These are phyloP conservation scores for Fagus crenata DNA, from an alignment of 306 rosid genomes.

Conservation along the genomic window DNA sequence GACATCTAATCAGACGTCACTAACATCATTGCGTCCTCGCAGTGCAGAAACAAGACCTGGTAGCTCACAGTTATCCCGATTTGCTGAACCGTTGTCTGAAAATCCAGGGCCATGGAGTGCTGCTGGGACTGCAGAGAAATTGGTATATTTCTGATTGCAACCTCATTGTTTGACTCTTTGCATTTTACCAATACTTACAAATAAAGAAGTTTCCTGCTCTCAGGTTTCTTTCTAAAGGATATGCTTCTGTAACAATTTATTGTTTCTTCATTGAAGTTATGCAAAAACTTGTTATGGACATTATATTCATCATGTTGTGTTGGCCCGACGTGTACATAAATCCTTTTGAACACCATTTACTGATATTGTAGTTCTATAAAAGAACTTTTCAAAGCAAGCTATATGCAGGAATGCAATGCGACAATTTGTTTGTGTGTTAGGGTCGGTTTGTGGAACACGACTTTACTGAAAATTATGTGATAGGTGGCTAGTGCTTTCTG, in stretches of 20 bases:
- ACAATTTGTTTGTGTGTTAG: not conserved
- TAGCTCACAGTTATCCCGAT: slow-evolving; percentile 91
- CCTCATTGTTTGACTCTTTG: slow-evolving; percentile 20
- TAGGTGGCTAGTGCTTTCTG: not conserved
- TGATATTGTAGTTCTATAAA: not conserved
- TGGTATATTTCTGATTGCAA: slow-evolving; percentile 50
- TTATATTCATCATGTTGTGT: not conserved
- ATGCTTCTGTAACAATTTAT: slow-evolving; percentile 1
- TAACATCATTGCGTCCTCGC: slow-evolving; percentile 75
- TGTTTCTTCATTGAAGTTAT: not conserved
- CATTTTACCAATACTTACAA: not conserved
- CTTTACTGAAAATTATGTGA: not conserved
- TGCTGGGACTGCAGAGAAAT: slow-evolving; percentile 72
- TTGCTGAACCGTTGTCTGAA: slow-evolving; percentile 77
- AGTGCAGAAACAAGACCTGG: slow-evolving; percentile 98
- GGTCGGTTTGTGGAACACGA: not conserved
- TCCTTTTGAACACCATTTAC: not conserved
- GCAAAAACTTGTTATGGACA: not conserved
- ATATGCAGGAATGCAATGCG: not conserved
- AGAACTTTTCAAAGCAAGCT: not conserved
- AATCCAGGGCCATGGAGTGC: slow-evolving; percentile 75
- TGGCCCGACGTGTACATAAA: not conserved
- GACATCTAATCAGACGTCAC: slow-evolving; percentile 69
- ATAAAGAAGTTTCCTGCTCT: slow-evolving; percentile 2
- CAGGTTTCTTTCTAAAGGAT: not conserved